Percentiles rank a stretch among this genome's conserved stretches.
These are phyloP conservation scores for Perkinsus olseni DNA, from an alignment of 169 alveolate genomes.

Conservation along the genomic window DNA sequence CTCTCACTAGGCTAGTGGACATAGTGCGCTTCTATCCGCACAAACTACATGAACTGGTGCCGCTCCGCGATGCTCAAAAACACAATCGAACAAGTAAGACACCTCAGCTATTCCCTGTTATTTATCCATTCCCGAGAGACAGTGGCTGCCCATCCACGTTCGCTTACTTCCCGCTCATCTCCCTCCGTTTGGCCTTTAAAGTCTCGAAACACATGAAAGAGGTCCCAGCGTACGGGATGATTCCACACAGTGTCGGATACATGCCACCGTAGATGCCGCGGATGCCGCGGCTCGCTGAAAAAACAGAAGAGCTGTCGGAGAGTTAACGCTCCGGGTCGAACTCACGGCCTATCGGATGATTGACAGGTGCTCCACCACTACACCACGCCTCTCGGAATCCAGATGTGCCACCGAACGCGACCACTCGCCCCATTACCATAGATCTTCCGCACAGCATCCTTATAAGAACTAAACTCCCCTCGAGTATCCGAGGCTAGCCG, in stretches of 20 bases:
- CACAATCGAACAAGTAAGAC: too few species aligned
- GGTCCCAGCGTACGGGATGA: background rate
- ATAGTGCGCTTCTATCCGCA: too few species aligned
- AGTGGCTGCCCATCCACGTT: too few species aligned
- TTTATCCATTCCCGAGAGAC: too few species aligned
- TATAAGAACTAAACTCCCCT: background rate
- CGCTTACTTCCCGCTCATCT: background rate
- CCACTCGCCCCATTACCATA: background rate
- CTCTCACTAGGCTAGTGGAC: too few species aligned
- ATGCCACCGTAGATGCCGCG: background rate
- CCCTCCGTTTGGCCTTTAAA: background rate
- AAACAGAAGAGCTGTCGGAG: too few species aligned
- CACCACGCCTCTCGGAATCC: background rate
- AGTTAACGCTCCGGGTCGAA: too few species aligned
- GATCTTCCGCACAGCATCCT: background rate
- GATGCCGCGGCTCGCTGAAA: background rate
- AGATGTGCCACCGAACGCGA: background rate
- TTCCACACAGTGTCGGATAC: background rate
- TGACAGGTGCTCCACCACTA: too few species aligned
- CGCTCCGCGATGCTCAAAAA: too few species aligned
- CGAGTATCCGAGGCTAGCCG: background rate
- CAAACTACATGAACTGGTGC: too few species aligned
- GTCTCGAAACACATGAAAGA: background rate
- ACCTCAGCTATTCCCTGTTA: too few species aligned
- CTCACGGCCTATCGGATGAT: too few species aligned